phyloP scores from a whole-genome alignment of 1,284 basidiomycete genomes.

The Malassezia psittaci region DNA sequence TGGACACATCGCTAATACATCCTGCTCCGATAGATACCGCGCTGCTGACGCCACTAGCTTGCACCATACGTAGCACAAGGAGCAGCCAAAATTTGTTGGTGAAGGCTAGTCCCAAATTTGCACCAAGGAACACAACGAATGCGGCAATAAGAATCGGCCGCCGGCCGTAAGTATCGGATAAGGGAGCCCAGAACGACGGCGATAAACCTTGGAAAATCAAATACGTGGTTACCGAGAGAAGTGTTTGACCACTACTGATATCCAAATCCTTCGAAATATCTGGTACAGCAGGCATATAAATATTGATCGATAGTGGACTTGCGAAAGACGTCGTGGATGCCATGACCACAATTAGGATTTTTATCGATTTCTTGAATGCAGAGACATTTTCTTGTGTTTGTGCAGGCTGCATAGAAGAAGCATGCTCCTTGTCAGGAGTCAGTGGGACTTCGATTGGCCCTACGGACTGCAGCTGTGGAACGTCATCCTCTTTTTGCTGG shows the following conservation, averaged over 20 bases:
- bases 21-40: constrained; percentile 24
- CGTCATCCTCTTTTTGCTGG: no score
- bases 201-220: constrained; percentile 60
- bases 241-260: constrained; percentile 60
- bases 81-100: constrained; percentile 56
- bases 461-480: background rate
- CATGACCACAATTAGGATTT: constrained; percentile 5
- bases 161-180: constrained; percentile 56
- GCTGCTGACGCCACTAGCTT: constrained; percentile 20
- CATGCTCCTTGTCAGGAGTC: background rate
- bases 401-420: no score
- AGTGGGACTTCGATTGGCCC: background rate
- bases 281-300: constrained; percentile 68
- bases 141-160: constrained; percentile 55
- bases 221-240: constrained; percentile 65
- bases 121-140: constrained; percentile 50
- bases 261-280: constrained; percentile 57
- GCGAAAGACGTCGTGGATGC: constrained; percentile 12
- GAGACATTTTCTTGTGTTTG: background rate
- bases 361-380: constrained; percentile 2
- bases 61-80: constrained; percentile 53
- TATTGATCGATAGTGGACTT: constrained; percentile 49
- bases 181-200: constrained; percentile 54
- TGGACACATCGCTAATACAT: constrained; percentile 21
- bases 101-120: constrained; percentile 57